Conservation (phyloP, 2,329 filamentous ascomycete genomes). For the Xylariaceae sp. region DNA sequence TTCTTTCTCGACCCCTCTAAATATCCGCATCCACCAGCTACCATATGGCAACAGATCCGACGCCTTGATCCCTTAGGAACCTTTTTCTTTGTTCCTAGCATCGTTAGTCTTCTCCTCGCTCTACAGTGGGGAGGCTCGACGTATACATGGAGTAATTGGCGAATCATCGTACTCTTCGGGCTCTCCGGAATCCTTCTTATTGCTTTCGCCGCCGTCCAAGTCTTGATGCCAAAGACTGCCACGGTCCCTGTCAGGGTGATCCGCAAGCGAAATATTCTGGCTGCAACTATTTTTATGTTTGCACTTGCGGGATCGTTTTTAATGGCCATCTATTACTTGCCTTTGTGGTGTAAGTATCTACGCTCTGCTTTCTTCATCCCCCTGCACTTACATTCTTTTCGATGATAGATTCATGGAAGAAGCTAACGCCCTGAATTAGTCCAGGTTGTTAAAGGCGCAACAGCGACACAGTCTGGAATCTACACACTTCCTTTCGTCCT, state of each 20-base stretch:
- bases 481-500: constrained; percentile 64
- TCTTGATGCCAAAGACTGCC: constrained; percentile 60
- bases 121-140: constrained; percentile 66
- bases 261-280: constrained; percentile 60
- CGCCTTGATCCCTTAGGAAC: constrained; percentile 64
- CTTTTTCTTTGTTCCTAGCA: constrained; percentile 63
- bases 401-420: background rate
- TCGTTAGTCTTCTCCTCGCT: constrained; percentile 66
- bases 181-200: constrained; percentile 55
- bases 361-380: background rate
- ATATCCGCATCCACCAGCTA: constrained; percentile 29
- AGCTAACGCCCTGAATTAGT: constrained; percentile 42
- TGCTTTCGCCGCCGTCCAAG: constrained; percentile 59
- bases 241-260: constrained; percentile 64
- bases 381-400: background rate
- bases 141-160: constrained; percentile 58
- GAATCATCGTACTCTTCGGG: constrained; percentile 60
- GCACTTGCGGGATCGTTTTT: constrained; percentile 54
- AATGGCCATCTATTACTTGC: constrained; percentile 60
- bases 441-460: constrained; percentile 61
- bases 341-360: constrained; percentile 54
- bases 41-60: constrained; percentile 51
- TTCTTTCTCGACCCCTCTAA: constrained; percentile 55
- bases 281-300: constrained; percentile 46
- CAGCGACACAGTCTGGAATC: constrained; percentile 61